These are phyloP conservation scores for Hortiboletus rubellus DNA, from an alignment of 1,284 basidiomycete genomes.

Conservation along the genomic window DNA sequence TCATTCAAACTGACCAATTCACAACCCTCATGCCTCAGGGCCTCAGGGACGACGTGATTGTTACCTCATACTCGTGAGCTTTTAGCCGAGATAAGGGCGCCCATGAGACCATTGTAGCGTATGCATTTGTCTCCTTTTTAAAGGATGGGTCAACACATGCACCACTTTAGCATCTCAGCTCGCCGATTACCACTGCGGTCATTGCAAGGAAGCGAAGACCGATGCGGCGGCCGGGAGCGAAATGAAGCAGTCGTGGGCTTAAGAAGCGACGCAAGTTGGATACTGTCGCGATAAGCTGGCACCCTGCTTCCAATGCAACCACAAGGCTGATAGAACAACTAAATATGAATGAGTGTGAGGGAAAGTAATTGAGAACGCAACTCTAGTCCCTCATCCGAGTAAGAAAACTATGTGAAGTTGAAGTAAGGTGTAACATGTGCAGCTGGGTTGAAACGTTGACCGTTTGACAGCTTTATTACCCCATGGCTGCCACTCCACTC, in stretches of 20 bases:
- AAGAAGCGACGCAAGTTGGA: not conserved
- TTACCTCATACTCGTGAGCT: not conserved
- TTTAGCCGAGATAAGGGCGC: conserved; percentile 12
- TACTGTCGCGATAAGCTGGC: not conserved
- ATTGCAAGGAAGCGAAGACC: not conserved
- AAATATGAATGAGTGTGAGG: conserved; percentile 5
- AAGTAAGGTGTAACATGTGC: not conserved
- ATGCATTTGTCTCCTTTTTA: not conserved
- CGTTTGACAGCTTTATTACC: not conserved
- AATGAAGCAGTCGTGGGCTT: not conserved
- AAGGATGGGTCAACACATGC: not conserved
- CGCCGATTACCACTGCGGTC: not conserved
- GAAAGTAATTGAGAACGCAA: not conserved
- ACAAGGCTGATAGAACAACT: not conserved
- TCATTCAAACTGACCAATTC: conserved; percentile 1
- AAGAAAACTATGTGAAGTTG: conserved; percentile 2
- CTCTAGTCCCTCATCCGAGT: not conserved
- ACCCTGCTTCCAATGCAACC: not conserved
- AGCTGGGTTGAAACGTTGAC: not conserved
- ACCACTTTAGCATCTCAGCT: not conserved
- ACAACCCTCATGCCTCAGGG: conserved; percentile 3
- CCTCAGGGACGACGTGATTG: conserved; percentile 1
- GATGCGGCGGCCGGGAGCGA: not conserved
- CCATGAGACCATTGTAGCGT: not conserved
- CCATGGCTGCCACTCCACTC: not conserved